Evolutionary conservation across 345 rosid genomes (phyloP).

Genomic region (Linum usitatissimum): DNA sequence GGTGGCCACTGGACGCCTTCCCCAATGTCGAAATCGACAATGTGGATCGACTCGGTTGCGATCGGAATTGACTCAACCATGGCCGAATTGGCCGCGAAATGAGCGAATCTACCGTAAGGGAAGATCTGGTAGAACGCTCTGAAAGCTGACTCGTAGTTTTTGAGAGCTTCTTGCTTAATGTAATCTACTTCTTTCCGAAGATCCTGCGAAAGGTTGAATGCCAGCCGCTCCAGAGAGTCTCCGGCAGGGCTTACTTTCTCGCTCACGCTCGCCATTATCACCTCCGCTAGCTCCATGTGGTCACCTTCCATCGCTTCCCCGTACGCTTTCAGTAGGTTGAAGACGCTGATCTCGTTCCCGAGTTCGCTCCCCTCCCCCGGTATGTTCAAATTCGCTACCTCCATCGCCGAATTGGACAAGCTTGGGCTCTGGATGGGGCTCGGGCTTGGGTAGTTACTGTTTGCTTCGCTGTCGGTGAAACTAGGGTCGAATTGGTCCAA

Average conservation of each 20-base stretch:
- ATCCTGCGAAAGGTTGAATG: constrained; percentile 26
- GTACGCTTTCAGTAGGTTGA: constrained; percentile 33
- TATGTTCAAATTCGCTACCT: constrained; percentile 4
- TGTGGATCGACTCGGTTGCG: constrained; percentile 23
- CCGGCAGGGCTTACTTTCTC: constrained; percentile 37
- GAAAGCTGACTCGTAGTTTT: constrained; percentile 32
- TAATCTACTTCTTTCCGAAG: constrained; percentile 17
- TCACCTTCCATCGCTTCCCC: constrained; percentile 31
- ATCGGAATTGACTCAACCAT: constrained; percentile 29
- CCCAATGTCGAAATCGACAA: constrained; percentile 43
- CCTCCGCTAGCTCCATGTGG: constrained; percentile 31
- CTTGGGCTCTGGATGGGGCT: constrained; percentile 15
- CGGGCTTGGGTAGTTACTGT: constrained; percentile 25
- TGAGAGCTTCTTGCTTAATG: constrained; percentile 26
- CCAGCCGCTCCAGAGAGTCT: constrained; percentile 31
- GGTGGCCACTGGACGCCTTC: constrained; percentile 49
- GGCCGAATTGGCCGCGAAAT: constrained; percentile 39
- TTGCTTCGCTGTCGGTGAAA: constrained; percentile 11
- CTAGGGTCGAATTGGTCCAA: constrained; percentile 15
- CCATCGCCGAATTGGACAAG: constrained; percentile 17
- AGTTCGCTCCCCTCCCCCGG: constrained; percentile 22
- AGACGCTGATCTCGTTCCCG: constrained; percentile 16
- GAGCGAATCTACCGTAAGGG: constrained; percentile 45
- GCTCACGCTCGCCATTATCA: constrained; percentile 18
- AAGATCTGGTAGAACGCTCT: constrained; percentile 32